Evolutionary conservation across 1,284 basidiomycete species (phyloP), one percentile per base, ranked within the genome.

Genomic region (Vanrija sp.): DNA sequence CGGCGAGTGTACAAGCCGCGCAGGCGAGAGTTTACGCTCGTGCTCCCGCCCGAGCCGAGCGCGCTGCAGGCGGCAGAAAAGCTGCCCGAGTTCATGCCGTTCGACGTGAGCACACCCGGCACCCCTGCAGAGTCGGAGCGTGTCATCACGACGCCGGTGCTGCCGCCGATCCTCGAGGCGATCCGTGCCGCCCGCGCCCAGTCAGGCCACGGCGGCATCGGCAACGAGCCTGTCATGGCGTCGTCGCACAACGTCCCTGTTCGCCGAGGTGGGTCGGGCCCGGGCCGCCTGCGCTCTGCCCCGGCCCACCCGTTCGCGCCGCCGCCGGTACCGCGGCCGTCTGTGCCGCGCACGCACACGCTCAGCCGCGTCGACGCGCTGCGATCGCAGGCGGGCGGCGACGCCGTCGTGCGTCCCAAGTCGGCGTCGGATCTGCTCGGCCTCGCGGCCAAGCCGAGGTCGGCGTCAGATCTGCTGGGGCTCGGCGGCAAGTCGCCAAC

Each of bases 21-120:
- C 2, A 54, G 58, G 43, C 80, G 88, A 56, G 82, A 84, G 57
- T 91, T 90, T 69, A 80, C 80, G 77, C 79, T 63, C 67, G 77
- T 60, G 72, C 34, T 75, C 16, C 64, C 67, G 46, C 81, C 79
- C 40, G 71, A 76, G 28, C 75, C 29, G 65, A 42, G 10, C 9
- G n/a, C 19, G 16, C 3, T 42, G 40, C 40, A 8, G 42, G 52
- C 66, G 47, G 63, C 44, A 9, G 39, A 34, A 8, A 34, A 34
- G 40, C n/a, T 38, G 46, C 7, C 39, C 51, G 23, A 43, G 23
- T 42, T 43, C 34, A 43, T 50, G 42, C 59, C 57, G 51, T 46
- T 53, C 15, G 29, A n/a, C 14, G 46, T 38, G 23, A 18, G 29
- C 25, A 5, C 52, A 58, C 25, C 26, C 8, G 21, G 15, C 28